Evolutionary conservation across 208 protist genomes (phyloP).

Genomic region (Acanthamoeba triangularis): DNA sequence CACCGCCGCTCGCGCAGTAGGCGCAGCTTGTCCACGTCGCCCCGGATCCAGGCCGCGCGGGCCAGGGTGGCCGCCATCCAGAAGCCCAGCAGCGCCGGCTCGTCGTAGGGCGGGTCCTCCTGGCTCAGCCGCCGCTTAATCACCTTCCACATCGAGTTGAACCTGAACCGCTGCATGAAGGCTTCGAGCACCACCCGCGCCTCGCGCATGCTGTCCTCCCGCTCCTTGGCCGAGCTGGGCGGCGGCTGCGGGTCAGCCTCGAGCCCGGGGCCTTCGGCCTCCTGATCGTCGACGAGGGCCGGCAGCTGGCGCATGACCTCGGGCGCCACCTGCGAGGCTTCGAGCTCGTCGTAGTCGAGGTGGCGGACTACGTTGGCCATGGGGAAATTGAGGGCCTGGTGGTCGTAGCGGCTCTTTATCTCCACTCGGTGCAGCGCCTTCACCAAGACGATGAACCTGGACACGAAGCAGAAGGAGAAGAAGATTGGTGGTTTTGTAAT

Average conservation of each 20-base stretch:
- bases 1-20: slow-evolving; percentile 23
- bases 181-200: neutral
- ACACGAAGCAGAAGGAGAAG: neutral
- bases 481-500: no score
- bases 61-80: slow-evolving; percentile 63
- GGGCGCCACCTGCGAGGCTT: neutral
- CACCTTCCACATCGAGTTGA: slow-evolving; percentile 71
- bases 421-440: neutral
- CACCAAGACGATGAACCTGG: slow-evolving; percentile 21
- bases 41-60: neutral
- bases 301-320: neutral
- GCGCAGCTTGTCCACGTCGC: slow-evolving; percentile 7
- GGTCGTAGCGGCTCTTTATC: slow-evolving; percentile 22
- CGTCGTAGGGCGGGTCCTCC: slow-evolving; percentile 21
- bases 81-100: neutral
- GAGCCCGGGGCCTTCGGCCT: neutral
- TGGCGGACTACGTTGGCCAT: slow-evolving; percentile 13
- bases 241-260: neutral
- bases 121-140: slow-evolving; percentile 43
- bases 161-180: slow-evolving; percentile 10
- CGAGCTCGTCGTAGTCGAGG: slow-evolving; percentile 29
- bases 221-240: neutral
- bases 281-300: neutral
- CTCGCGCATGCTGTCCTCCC: slow-evolving; percentile 9
- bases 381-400: neutral